Evolutionary conservation across 2,329 filamentous ascomycete genomes (phyloP).

Genomic region (Epichloe aotearoae): DNA sequence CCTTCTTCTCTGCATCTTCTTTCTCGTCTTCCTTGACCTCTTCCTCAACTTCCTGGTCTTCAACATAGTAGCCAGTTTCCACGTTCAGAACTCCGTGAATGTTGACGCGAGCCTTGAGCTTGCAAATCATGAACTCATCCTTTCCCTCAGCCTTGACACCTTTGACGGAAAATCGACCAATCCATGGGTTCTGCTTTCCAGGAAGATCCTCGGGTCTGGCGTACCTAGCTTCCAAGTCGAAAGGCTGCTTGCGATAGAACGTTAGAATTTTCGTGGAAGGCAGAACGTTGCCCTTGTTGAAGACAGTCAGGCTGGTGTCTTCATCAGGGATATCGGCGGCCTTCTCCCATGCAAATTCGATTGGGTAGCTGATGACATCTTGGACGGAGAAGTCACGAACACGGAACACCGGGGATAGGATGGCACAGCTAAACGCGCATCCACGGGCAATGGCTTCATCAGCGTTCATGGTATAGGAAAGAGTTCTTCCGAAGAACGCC

Average conservation of each 20-base stretch:
- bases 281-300: conserved; percentile 93
- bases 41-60: conserved; percentile 95
- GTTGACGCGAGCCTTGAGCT: conserved; percentile 94
- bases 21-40: conserved; percentile 67
- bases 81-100: conserved; percentile 93
- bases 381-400: conserved; percentile 96
- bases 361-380: conserved; percentile 95
- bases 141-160: conserved; percentile 86
- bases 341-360: conserved; percentile 99
- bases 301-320: conserved; percentile 92
- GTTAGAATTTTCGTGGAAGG: conserved; percentile 98
- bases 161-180: conserved; percentile 96
- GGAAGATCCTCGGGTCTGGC: conserved; percentile 76
- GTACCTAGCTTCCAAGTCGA: conserved; percentile 92
- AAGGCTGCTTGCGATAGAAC: conserved; percentile 96
- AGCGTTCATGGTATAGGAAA: conserved; percentile 96
- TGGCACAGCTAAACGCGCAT: conserved; percentile 94
- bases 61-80: conserved; percentile 93
- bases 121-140: conserved; percentile 99
- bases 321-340: conserved; percentile 96
- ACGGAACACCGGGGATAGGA: conserved; percentile 93
- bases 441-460: conserved; percentile 94
- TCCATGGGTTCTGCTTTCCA: conserved; percentile 86
- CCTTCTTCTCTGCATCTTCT: conserved; percentile 54
- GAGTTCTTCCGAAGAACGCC: conserved; percentile 78